These are phyloP conservation scores for Suillus fuscotomentosus DNA, from an alignment of 768 basidiomycete genomes.

Conservation along the genomic window DNA sequence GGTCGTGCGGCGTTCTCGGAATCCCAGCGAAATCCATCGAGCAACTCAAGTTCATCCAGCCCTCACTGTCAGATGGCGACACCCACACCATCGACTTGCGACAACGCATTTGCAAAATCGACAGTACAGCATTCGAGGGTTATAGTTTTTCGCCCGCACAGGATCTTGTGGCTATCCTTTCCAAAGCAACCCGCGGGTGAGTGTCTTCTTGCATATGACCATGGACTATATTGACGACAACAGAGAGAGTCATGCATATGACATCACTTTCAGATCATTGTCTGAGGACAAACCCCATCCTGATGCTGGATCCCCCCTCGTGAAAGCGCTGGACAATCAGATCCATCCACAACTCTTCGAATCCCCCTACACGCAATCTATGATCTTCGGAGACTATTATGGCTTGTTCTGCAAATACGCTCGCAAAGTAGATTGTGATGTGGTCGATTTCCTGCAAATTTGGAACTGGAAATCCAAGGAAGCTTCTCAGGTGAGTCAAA, in stretches of 20 bases:
- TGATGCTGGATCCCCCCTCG: not conserved
- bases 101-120: not conserved
- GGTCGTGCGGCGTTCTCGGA: not conserved
- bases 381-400: not conserved
- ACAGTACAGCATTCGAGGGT: not conserved
- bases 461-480: conserved; percentile 1
- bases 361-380: not conserved
- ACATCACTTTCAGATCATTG: not conserved
- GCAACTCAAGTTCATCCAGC: not conserved
- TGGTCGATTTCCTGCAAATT: not conserved
- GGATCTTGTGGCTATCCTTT: not conserved
- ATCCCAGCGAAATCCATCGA: not conserved
- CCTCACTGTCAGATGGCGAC: not conserved
- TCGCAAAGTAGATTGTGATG: not conserved
- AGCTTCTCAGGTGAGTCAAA: not conserved
- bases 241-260: not conserved
- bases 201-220: not conserved
- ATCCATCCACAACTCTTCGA: not conserved
- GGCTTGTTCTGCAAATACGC: not conserved
- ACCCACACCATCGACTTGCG: not conserved
- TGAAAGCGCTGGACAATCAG: not conserved
- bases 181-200: not conserved
- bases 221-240: not conserved
- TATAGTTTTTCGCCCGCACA: not conserved
- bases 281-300: not conserved